Conservation (phyloP, 108 stramenopile species). For the Nannochloropsis granulata region DNA sequence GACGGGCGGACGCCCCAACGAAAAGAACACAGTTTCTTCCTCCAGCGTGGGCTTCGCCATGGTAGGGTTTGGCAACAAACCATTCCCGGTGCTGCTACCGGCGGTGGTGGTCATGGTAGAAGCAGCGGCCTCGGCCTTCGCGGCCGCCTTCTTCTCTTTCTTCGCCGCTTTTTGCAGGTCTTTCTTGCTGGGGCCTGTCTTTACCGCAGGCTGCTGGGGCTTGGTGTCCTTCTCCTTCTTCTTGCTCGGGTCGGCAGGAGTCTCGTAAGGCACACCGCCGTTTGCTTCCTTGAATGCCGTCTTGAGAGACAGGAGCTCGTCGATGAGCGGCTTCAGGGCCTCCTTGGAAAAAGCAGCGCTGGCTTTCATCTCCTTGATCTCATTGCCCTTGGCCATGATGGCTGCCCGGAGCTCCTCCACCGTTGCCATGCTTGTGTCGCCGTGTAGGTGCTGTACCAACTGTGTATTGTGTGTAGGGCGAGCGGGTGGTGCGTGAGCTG, state of each 20-base stretch:
- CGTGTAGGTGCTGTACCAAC: too few species aligned
- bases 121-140: conserved; percentile 39
- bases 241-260: conserved; percentile 19
- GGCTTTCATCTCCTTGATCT: conserved; percentile 23
- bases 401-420: conserved; percentile 5
- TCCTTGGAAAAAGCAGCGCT: neutral
- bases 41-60: neutral
- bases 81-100: neutral
- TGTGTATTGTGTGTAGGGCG: too few species aligned
- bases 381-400: conserved; percentile 17
- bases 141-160: conserved; percentile 62
- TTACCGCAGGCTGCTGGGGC: neutral
- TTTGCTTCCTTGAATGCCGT: conserved; percentile 13
- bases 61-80: neutral
- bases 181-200: neutral
- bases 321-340: conserved; percentile 14
- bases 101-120: neutral
- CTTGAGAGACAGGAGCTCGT: conserved; percentile 20
- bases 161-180: conserved; percentile 55
- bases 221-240: conserved; percentile 14
- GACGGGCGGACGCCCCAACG: neutral
- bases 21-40: conserved; percentile 22
- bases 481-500: too few species aligned
- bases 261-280: conserved; percentile 32
- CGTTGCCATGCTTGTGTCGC: conserved; percentile 4